These are phyloP conservation scores for Metschnikowia colocasiae DNA, from an alignment of 805 yeast species.

Conservation along the genomic window DNA sequence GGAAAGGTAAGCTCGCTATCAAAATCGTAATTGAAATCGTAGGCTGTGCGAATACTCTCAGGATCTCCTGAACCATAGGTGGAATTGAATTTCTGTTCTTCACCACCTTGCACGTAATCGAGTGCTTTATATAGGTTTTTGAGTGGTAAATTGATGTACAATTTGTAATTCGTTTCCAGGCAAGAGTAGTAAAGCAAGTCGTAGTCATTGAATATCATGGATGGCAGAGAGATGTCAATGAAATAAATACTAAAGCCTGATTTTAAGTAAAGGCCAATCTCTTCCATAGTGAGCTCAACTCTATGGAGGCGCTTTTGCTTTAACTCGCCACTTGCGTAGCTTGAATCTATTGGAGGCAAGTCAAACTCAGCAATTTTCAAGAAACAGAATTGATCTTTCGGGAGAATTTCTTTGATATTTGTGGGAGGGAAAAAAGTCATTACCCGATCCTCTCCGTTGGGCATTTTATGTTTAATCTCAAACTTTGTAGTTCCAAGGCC, in stretches of 20 bases:
- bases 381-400: constrained; percentile 47
- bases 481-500: constrained; percentile 61
- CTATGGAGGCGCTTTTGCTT: constrained; percentile 25
- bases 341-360: constrained; percentile 21
- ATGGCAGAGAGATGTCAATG: constrained; percentile 42
- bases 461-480: constrained; percentile 35
- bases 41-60: constrained; percentile 10
- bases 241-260: constrained; percentile 47
- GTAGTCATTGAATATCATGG: constrained; percentile 38
- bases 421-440: constrained; percentile 54
- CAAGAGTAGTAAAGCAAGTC: constrained; percentile 42
- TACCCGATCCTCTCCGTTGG: constrained; percentile 23
- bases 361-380: constrained; percentile 49
- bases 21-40: constrained; percentile 17
- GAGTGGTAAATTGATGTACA: constrained; percentile 43
- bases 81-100: constrained; percentile 14
- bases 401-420: constrained; percentile 55
- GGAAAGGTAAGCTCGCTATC: constrained; percentile 3
- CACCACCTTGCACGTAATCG: constrained; percentile 33
- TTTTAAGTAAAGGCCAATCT: constrained; percentile 51
- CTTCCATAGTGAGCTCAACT: constrained; percentile 50
- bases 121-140: constrained; percentile 47
- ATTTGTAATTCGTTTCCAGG: constrained; percentile 38
- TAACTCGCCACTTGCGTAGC: not conserved
- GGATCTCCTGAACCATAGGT: constrained; percentile 22